Evolutionary conservation across 2,329 filamentous ascomycete species (phyloP).

Genomic region (Helotiales sp.): DNA sequence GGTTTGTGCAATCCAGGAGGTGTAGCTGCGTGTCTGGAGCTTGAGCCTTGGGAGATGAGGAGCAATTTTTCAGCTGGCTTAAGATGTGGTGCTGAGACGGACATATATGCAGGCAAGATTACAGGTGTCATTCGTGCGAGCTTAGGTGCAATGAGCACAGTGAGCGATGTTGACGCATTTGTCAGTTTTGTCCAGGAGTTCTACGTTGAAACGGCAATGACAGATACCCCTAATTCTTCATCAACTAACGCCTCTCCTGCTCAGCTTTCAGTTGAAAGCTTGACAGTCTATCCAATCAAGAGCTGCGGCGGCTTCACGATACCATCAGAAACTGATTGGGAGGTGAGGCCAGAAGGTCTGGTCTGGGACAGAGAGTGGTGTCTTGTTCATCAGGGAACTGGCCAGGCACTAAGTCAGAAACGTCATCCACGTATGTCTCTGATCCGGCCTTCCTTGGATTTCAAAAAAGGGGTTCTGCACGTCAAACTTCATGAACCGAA

Average conservation of each 20-base stretch:
- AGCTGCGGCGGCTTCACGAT: constrained; percentile 82
- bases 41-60: constrained; percentile 80
- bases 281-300: constrained; percentile 88
- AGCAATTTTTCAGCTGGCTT: constrained; percentile 83
- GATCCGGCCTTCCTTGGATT: constrained; percentile 72
- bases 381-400: constrained; percentile 82
- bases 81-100: constrained; percentile 80
- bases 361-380: constrained; percentile 98
- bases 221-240: not conserved
- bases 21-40: constrained; percentile 68
- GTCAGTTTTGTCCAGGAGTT: constrained; percentile 72
- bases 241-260: not conserved
- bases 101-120: constrained; percentile 80
- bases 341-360: constrained; percentile 77
- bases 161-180: constrained; percentile 71
- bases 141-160: constrained; percentile 85
- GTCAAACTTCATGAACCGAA: constrained; percentile 51
- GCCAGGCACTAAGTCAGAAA: constrained; percentile 85
- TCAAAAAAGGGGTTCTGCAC: constrained; percentile 63
- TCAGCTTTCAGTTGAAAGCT: constrained; percentile 55
- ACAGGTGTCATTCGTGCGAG: constrained; percentile 86
- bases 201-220: constrained; percentile 37
- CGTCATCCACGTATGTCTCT: constrained; percentile 85
- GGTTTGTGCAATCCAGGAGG: constrained; percentile 92
- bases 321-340: constrained; percentile 66